Percentiles rank a stretch among this genome's conserved stretches.
Evolutionary conservation across 345 rosid species (phyloP).

Genomic region (Fremontodendron californicum): DNA sequence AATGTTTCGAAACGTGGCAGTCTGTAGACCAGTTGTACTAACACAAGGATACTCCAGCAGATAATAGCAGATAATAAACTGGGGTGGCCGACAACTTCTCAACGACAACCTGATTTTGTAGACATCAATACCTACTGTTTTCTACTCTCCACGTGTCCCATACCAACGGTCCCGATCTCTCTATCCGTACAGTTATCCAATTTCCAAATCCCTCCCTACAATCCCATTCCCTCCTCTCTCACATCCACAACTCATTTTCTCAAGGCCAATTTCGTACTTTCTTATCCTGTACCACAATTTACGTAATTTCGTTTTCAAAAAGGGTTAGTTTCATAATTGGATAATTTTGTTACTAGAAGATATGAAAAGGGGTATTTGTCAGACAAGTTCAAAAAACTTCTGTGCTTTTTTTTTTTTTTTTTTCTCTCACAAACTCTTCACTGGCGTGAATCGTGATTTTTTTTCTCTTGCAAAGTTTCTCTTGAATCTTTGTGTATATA

Average conservation of each 20-base stretch:
- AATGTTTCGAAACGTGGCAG: slow-evolving; percentile 33
- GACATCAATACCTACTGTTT: slow-evolving; percentile 29
- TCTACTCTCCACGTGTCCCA: slow-evolving; percentile 45
- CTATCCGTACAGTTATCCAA: slow-evolving; percentile 4
- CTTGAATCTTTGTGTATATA: not conserved
- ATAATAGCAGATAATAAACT: slow-evolving; percentile 38
- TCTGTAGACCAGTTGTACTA: slow-evolving; percentile 29
- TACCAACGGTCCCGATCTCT: slow-evolving; percentile 25
- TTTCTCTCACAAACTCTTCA: not conserved
- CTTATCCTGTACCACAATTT: not conserved
- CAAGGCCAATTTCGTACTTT: slow-evolving; percentile 16
- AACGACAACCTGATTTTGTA: slow-evolving; percentile 52
- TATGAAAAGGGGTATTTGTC: slow-evolving; percentile 38
- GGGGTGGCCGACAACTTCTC: slow-evolving; percentile 55
- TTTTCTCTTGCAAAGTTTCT: not conserved
- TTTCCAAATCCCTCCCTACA: not conserved
- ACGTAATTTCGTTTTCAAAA: not conserved
- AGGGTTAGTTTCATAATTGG: slow-evolving; percentile 21
- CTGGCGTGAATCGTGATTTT: not conserved
- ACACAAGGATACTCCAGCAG: slow-evolving; percentile 22
- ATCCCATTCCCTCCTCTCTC: not conserved
- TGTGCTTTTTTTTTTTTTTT: not conserved
- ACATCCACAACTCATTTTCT: not conserved
- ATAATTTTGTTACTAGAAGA: slow-evolving; percentile 14
- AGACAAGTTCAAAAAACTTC: slow-evolving; percentile 16